These are phyloP conservation scores for Candida sp. DNA, from an alignment of 1,139 yeast species.

Conservation along the genomic window DNA sequence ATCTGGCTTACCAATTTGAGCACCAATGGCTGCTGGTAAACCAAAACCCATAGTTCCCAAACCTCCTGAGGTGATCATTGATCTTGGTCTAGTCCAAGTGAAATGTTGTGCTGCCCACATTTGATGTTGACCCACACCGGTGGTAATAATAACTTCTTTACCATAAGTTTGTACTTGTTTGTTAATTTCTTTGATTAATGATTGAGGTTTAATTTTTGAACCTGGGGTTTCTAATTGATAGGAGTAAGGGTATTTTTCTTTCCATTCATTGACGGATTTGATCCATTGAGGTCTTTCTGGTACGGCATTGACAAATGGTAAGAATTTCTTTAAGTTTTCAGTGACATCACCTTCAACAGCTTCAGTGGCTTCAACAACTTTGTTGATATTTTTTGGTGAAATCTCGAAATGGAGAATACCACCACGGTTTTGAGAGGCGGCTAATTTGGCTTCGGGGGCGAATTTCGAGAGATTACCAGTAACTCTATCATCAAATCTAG, in stretches of 20 bases:
- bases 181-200: constrained; percentile 76
- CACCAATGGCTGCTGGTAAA: constrained; percentile 97
- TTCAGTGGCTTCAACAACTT: constrained; percentile 95
- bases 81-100: constrained; percentile 88
- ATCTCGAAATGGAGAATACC: constrained; percentile 97
- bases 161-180: constrained; percentile 64
- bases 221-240: constrained; percentile 78
- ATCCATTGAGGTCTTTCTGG: constrained; percentile 77
- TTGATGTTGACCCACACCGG: constrained; percentile 99
- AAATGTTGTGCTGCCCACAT: constrained; percentile 99
- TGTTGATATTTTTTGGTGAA: constrained; percentile 93
- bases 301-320: constrained; percentile 67
- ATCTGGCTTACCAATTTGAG: constrained; percentile 94
- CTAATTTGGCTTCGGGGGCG: constrained; percentile 91
- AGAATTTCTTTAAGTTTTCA: constrained; percentile 63
- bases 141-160: constrained; percentile 82
- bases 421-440: constrained; percentile 86
- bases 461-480: constrained; percentile 83
- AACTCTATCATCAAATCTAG: constrained; percentile 98
- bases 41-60: constrained; percentile 99
- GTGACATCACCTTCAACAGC: constrained; percentile 97
- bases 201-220: constrained; percentile 88
- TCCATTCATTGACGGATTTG: constrained; percentile 72
- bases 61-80: constrained; percentile 97
- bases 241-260: constrained; percentile 77